Conservation (phyloP, 73 alveolate genomes). For the Chromera velia region DNA sequence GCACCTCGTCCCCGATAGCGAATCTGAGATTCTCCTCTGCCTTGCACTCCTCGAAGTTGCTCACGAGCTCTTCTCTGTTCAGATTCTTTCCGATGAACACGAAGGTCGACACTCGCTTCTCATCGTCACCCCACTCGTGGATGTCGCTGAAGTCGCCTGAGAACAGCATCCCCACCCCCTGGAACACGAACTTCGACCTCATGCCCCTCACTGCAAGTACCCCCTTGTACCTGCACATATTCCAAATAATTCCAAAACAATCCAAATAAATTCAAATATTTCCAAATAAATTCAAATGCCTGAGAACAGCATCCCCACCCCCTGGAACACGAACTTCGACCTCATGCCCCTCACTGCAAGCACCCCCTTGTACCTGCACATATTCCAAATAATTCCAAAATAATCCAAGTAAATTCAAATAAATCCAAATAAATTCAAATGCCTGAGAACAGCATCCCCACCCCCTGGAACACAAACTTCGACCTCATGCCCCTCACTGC, state of each 20-base stretch:
- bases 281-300: too few relatives aligned
- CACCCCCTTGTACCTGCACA: conserved; percentile 39
- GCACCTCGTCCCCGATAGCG: conserved; percentile 16
- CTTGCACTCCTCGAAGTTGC: conserved; percentile 16
- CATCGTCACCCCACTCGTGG: conserved; percentile 3
- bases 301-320: conserved; percentile 35
- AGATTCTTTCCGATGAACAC: conserved; percentile 28
- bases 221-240: conserved; percentile 34
- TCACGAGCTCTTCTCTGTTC: neutral
- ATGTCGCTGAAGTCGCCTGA: conserved; percentile 5
- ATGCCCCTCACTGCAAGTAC: conserved; percentile 26
- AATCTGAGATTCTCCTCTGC: conserved; percentile 9
- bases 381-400: too few relatives aligned
- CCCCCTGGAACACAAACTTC: conserved; percentile 43
- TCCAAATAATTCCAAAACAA: too few relatives aligned
- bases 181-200: conserved; percentile 28
- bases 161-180: too few relatives aligned
- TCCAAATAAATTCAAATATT: too few relatives aligned
- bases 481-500: conserved; percentile 23
- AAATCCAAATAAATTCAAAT: too few relatives aligned
- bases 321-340: conserved; percentile 36
- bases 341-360: conserved; percentile 26
- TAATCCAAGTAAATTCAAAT: too few relatives aligned
- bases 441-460: conserved; percentile 42
- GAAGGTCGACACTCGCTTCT: conserved; percentile 20